A percentile compares a stretch with the other conserved stretches of the same genome.
These are phyloP conservation scores for Litsea cubeba DNA, from an alignment of 164 flowering plant genomes.

Conservation along the genomic window DNA sequence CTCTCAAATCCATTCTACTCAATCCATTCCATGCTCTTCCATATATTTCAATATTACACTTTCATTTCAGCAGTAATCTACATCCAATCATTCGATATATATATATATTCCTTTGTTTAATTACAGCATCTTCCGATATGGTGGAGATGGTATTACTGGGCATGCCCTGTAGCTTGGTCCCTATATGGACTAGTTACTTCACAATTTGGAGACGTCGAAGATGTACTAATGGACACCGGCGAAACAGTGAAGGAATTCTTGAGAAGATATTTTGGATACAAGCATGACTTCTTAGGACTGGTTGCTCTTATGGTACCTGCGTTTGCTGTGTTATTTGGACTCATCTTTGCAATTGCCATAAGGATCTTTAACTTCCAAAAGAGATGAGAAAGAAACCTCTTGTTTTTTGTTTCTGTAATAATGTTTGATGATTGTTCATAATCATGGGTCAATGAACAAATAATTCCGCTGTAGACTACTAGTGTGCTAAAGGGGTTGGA, in stretches of 20 bases:
- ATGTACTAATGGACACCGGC: constrained; percentile 1
- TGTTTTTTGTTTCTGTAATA: too few relatives aligned
- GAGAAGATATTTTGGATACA: constrained; percentile 32
- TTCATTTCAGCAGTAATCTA: too few relatives aligned
- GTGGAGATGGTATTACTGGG: constrained; percentile 60
- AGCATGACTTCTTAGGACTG: constrained; percentile 34
- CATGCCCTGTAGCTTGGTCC: constrained; percentile 45
- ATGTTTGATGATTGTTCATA: too few relatives aligned
- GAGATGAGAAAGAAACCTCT: constrained; percentile 15
- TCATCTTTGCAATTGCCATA: constrained; percentile 41
- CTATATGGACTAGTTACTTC: constrained; percentile 45
- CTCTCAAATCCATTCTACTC: neutral
- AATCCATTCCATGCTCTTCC: too few relatives aligned
- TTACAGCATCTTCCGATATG: constrained; percentile 48
- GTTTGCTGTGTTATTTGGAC: constrained; percentile 33
- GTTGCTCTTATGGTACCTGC: constrained; percentile 24
- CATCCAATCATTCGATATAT: neutral
- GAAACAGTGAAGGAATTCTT: constrained; percentile 28
- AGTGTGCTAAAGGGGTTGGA: too few relatives aligned
- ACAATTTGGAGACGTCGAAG: constrained; percentile 40
- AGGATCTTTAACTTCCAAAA: constrained; percentile 39
- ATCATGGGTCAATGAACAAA: too few relatives aligned
- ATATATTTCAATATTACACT: too few relatives aligned
- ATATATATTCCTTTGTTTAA: neutral
- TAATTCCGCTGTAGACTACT: too few relatives aligned